A percentile compares a stretch with the other conserved stretches of the same genome.
phyloP scores from a whole-genome alignment of 2,329 filamentous ascomycete species.

The Talaromyces atroroseus region DNA sequence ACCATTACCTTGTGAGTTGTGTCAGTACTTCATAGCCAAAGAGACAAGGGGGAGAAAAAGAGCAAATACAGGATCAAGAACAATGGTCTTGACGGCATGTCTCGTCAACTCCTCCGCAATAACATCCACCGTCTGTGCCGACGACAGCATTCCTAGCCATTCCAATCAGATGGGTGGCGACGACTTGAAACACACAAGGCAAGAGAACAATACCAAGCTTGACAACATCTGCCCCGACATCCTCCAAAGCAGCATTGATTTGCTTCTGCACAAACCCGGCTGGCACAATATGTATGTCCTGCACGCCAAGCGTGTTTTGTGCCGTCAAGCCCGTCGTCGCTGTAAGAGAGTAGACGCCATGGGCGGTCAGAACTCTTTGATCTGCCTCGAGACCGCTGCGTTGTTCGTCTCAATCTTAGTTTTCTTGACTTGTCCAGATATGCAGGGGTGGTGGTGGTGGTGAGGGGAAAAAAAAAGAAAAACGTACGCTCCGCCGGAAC shows the following conservation, averaged over 20 bases:
- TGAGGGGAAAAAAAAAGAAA: conserved; percentile 21
- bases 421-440: no score
- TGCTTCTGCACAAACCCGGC: conserved; percentile 74
- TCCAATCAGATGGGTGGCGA: not conserved
- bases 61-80: conserved; percentile 68
- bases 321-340: conserved; percentile 93
- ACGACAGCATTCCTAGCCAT: conserved; percentile 71
- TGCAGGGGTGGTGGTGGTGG: not conserved
- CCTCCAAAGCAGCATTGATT: conserved; percentile 76
- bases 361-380: conserved; percentile 86
- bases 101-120: conserved; percentile 60
- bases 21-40: conserved; percentile 4
- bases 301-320: conserved; percentile 83
- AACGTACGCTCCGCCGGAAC: conserved; percentile 80
- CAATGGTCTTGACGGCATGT: conserved; percentile 54
- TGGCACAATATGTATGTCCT: conserved; percentile 73
- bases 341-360: conserved; percentile 94
- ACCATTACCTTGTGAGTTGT: conserved; percentile 70
- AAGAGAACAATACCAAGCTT: conserved; percentile 65
- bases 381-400: conserved; percentile 85
- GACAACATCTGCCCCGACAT: conserved; percentile 82
- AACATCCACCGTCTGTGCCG: conserved; percentile 61
- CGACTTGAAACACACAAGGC: no score
- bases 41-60: not conserved
- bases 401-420: conserved; percentile 13